Percentiles rank a stretch among this genome's conserved stretches.
Evolutionary conservation across 164 flowering plant species (phyloP).

Genomic region (Dillenia turbinata): DNA sequence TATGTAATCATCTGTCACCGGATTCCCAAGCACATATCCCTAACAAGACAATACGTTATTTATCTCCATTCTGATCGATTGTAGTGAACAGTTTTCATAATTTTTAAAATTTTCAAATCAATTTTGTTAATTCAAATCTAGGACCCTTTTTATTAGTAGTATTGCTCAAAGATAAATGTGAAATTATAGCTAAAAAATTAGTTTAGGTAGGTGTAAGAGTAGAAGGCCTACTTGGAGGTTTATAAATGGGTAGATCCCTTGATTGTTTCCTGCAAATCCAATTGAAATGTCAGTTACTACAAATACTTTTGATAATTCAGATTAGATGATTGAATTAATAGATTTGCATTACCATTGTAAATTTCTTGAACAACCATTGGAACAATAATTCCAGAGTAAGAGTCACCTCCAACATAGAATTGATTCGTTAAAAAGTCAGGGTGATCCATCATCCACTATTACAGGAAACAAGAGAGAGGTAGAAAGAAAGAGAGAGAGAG

Average conservation of each 20-base stretch:
- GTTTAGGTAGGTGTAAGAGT: too few relatives aligned
- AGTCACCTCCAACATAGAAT: constrained; percentile 32
- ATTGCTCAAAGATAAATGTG: too few relatives aligned
- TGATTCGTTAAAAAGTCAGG: constrained; percentile 25
- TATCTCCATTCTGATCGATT: too few relatives aligned
- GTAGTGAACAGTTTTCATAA: too few relatives aligned
- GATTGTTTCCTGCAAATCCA: background rate
- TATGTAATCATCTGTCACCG: constrained; percentile 5
- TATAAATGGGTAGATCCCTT: too few relatives aligned
- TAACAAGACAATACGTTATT: constrained; percentile 1
- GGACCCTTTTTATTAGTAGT: too few relatives aligned
- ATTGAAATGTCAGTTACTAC: background rate
- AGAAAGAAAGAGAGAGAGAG: background rate
- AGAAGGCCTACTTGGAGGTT: too few relatives aligned
- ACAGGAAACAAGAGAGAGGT: background rate
- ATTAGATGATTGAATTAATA: background rate
- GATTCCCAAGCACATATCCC: constrained; percentile 52
- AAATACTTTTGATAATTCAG: background rate
- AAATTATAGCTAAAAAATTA: too few relatives aligned
- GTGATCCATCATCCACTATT: constrained; percentile 24
- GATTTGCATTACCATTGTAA: constrained; percentile 13
- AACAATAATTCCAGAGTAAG: constrained; percentile 25
- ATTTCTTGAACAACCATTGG: constrained; percentile 23
- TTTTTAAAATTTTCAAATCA: too few relatives aligned
- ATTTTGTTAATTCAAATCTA: too few relatives aligned